Evolutionary conservation across 257 asterid species (phyloP), one percentile per base, ranked within the genome.

Genomic region (Solanum sparsipilum): DNA sequence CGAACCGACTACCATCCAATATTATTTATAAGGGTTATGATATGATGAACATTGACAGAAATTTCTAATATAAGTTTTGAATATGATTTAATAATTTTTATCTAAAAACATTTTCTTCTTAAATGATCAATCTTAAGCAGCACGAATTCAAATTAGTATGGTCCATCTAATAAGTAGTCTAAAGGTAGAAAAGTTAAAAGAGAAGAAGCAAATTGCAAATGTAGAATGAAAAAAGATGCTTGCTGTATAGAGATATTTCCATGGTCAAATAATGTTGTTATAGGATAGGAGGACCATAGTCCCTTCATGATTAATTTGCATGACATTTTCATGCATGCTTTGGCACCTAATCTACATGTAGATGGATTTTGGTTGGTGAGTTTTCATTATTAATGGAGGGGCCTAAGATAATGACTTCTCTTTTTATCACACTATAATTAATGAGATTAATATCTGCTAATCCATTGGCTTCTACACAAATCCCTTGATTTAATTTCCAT

Each of bases 271-370:
- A 81, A 81, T 27, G 85, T 46, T 16, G 39, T 46, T 46, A 29
- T 29, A 5, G 18, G 65, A 27, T 81, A 9, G 85, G 11, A 81
- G 68, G 29, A 27, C 15, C 38, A 18, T 6, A 48, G 23, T 78
- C 15, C 84, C 84, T 78, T 41, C 63, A 86, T 86, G 88, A 74
- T 56, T 52, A 65, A 73, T 73, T 18, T 73, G 39, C 88, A 23
- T 87, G 89, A 67, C 87, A 84, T 11, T 84, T 78, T 84, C 86
- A 39, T 84, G 90, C 88, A 88, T 84, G 88, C 85, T 85, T 88
- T 75, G 88, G 58, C 67, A 41, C 48, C 36, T 46, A 58, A 21
- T 87, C 60, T 46, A 56, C 1, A 27, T 23, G 25, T 31, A 7
- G 85, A 60, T 70, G 9, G 46, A 38, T 23, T 71, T 20, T 76